These are phyloP conservation scores for Fraxinus ornus DNA, from an alignment of 305 asterid genomes.

Conservation along the genomic window DNA sequence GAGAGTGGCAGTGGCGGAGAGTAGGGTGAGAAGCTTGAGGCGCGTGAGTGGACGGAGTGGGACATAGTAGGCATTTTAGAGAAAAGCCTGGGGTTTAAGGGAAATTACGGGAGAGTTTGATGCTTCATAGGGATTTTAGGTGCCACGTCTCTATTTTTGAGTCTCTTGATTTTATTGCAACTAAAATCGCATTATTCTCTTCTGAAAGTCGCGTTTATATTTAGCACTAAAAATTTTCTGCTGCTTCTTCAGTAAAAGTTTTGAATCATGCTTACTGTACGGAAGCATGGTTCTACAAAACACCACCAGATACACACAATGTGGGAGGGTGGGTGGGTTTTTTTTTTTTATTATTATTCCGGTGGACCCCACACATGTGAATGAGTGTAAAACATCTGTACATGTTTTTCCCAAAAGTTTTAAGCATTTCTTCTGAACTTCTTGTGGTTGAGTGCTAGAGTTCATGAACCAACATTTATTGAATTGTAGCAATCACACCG, in stretches of 20 bases:
- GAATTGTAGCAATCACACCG: neutral
- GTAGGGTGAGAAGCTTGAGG: slow-evolving; percentile 58
- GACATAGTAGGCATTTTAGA: slow-evolving; percentile 39
- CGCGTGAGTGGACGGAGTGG: slow-evolving; percentile 49
- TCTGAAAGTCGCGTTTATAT: neutral
- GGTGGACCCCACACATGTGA: no score
- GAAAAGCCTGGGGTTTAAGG: neutral
- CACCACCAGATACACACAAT: no score
- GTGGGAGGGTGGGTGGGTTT: no score
- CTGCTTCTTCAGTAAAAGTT: neutral
- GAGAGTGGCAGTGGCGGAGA: slow-evolving; percentile 76
- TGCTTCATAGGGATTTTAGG: neutral
- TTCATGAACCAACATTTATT: neutral
- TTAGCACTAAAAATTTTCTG: neutral
- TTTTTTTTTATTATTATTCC: no score
- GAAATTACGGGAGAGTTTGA: neutral
- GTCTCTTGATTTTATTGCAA: neutral
- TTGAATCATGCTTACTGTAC: no score
- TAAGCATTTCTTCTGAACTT: neutral
- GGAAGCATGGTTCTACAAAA: no score
- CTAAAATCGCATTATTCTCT: neutral
- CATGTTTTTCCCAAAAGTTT: no score
- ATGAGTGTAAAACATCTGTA: no score
- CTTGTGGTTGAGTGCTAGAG: neutral
- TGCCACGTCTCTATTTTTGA: neutral